phyloP scores from a whole-genome alignment of 2,329 filamentous ascomycete species.

The Cercospora canescens region DNA sequence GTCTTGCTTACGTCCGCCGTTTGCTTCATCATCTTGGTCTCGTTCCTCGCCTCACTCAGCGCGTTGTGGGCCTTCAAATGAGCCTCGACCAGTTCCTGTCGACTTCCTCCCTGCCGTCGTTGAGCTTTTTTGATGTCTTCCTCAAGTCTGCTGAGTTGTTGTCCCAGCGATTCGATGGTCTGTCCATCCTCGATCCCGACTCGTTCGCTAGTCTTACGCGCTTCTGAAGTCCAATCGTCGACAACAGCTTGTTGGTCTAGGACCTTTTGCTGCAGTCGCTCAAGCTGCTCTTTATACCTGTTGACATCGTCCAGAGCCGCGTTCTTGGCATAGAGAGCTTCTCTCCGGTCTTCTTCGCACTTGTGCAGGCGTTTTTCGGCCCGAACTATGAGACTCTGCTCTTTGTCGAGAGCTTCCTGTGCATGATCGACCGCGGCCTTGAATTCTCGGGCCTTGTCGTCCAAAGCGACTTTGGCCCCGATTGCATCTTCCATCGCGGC shows the following conservation, averaged over 20 bases:
- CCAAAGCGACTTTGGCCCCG: slow-evolving; percentile 45
- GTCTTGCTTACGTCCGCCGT: slow-evolving; percentile 42
- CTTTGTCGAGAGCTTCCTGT: slow-evolving; percentile 28
- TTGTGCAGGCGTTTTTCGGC: slow-evolving; percentile 34
- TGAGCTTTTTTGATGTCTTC: slow-evolving; percentile 6
- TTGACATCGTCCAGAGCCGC: slow-evolving; percentile 38
- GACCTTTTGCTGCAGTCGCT: slow-evolving; percentile 31
- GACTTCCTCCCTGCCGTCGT: slow-evolving; percentile 1
- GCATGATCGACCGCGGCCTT: slow-evolving; percentile 37
- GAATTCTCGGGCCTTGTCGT: slow-evolving; percentile 35
- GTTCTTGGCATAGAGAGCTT: slow-evolving; percentile 46
- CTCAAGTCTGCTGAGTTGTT: slow-evolving; percentile 35
- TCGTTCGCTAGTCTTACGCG: background rate
- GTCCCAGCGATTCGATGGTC: slow-evolving; percentile 34
- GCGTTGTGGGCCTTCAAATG: slow-evolving; percentile 7
- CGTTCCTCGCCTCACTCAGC: slow-evolving; percentile 19
- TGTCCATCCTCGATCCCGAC: slow-evolving; percentile 7
- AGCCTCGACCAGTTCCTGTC: slow-evolving; percentile 6
- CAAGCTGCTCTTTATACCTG: slow-evolving; percentile 34
- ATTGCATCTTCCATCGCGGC: slow-evolving; percentile 52
- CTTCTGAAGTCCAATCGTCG: slow-evolving; percentile 16
- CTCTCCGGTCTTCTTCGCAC: slow-evolving; percentile 35
- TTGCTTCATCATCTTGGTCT: slow-evolving; percentile 26
- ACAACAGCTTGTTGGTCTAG: slow-evolving; percentile 33
- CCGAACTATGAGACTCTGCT: slow-evolving; percentile 31